phyloP scores from a whole-genome alignment of 371 early-diverging fungal species.

The Mortierella sp. region DNA sequence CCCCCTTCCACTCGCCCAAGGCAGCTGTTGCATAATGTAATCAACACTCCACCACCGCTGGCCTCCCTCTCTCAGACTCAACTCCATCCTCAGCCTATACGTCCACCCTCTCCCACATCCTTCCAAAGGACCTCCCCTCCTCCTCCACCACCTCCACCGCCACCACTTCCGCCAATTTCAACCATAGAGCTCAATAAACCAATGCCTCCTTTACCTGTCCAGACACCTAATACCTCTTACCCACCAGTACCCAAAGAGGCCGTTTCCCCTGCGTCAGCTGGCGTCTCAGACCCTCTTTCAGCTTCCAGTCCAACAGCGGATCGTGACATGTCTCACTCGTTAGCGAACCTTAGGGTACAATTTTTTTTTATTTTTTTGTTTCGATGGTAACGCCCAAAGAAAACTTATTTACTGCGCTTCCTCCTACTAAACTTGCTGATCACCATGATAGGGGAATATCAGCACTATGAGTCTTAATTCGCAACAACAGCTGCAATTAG shows the following conservation, averaged over 20 bases:
- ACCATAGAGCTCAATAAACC: conserved; percentile 36
- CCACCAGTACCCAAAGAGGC: conserved; percentile 33
- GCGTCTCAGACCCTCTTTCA: conserved; percentile 7
- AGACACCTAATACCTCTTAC: conserved; percentile 18
- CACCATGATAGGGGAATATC: conserved; percentile 23
- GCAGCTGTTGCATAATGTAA: conserved; percentile 53
- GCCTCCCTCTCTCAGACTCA: conserved; percentile 41
- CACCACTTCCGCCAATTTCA: conserved; percentile 42
- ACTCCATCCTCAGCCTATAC: conserved; percentile 39
- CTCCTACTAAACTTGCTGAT: background rate
- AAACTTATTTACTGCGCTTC: background rate
- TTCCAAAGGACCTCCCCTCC: conserved; percentile 25
- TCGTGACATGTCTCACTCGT: conserved; percentile 26
- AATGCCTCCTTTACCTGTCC: conserved; percentile 17
- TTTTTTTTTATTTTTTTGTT: background rate
- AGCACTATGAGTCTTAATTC: conserved; percentile 46
- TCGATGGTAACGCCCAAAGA: background rate
- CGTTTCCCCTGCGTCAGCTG: conserved; percentile 7
- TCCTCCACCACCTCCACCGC: conserved; percentile 35
- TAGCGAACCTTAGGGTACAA: conserved; percentile 30
- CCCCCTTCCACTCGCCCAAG: conserved; percentile 53
- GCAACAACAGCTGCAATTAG: conserved; percentile 12
- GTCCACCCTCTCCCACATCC: conserved; percentile 30
- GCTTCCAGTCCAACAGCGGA: conserved; percentile 36
- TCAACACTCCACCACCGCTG: conserved; percentile 48